Conservation (phyloP, 495 filamentous ascomycete species). For the Penicillium alfredii region DNA sequence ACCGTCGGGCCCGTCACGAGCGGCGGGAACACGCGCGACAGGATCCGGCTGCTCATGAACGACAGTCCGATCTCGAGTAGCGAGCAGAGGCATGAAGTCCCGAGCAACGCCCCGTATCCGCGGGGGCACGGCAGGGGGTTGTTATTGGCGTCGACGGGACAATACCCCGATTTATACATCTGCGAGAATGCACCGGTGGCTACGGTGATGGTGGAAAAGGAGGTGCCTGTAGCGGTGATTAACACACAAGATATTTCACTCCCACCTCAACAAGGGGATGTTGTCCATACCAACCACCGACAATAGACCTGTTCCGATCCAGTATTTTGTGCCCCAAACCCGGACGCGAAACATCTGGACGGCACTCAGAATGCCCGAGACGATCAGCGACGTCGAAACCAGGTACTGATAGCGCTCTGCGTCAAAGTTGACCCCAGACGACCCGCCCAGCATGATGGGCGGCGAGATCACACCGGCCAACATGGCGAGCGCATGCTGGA, state of each 20-base stretch:
- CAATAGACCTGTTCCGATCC: slow-evolving; percentile 80
- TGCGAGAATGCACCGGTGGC: slow-evolving; percentile 70
- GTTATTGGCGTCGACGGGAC: slow-evolving; percentile 58
- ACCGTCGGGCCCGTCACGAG: slow-evolving; percentile 85
- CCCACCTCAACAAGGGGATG: background rate
- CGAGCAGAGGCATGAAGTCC: slow-evolving; percentile 56
- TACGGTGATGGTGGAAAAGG: slow-evolving; percentile 82
- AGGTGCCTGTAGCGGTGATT: slow-evolving; percentile 32
- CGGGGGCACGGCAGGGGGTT: slow-evolving; percentile 70
- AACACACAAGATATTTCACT: slow-evolving; percentile 1
- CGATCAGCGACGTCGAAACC: slow-evolving; percentile 84
- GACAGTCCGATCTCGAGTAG: slow-evolving; percentile 40
- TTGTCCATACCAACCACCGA: slow-evolving; percentile 71
- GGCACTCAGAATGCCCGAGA: slow-evolving; percentile 70
- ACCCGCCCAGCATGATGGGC: slow-evolving; percentile 67
- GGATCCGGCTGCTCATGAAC: slow-evolving; percentile 54
- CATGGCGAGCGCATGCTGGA: slow-evolving; percentile 67
- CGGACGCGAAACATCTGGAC: slow-evolving; percentile 85
- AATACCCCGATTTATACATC: slow-evolving; percentile 80
- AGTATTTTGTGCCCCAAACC: slow-evolving; percentile 74
- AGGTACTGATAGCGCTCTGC: slow-evolving; percentile 64
- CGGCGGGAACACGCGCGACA: slow-evolving; percentile 80
- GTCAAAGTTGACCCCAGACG: slow-evolving; percentile 59
- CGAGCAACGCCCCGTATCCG: slow-evolving; percentile 79
- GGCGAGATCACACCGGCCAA: slow-evolving; percentile 70